Base-by-base conservation (phyloP, 2,329 filamentous ascomycete species). In the Dothidotthia symphoricarpi region DNA sequence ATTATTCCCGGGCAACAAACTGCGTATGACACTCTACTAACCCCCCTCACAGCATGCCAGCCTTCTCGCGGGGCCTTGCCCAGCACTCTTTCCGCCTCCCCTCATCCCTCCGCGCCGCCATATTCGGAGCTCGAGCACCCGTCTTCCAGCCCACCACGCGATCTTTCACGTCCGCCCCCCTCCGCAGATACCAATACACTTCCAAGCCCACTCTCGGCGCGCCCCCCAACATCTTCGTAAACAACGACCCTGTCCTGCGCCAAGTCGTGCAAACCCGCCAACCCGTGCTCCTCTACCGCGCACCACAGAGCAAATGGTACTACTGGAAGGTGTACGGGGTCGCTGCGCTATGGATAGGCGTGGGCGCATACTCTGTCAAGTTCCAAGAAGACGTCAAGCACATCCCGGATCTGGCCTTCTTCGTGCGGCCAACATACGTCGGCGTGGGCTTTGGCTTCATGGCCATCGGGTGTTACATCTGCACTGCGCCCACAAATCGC, bases 281-380 rank as follows among this genome's bases (percentile, higher is more conserved):
- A 33, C 61, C 63, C 3, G 53, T 64, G 11, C 43, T 64, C 1
- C 41, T 67, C n/a, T 67, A 66, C 49, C 45, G 57, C 32, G 61
- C 56, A 13, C 61, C 61, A 1, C 43, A 44, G 17, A 54, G 43
- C 24, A 46, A 39, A 31, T 57, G 52, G 44, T 64, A 61, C 33
- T 56, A 57, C 13, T 24, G 47, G 10, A 55, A 52, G 29, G 55
- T 60, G 2, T 67, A 65, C 15, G 57, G 51, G 2, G 42, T 52
- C 24, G 61, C 53, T 9, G 53, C 35, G 14, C 25, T 51, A 6
- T 51, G 53, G 45, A 48, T 61, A 28, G 59, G 48, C n/a, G 50
- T 50, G 5, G 61, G 59, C 2, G 47, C 58, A 6, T 67, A 44
- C 28, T 49, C 51, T 4, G 55, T 63, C 30, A 60, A 59, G 24